Evolutionary conservation across 139 green algal genomes (phyloP).

Genomic region (Chlorella sp.): DNA sequence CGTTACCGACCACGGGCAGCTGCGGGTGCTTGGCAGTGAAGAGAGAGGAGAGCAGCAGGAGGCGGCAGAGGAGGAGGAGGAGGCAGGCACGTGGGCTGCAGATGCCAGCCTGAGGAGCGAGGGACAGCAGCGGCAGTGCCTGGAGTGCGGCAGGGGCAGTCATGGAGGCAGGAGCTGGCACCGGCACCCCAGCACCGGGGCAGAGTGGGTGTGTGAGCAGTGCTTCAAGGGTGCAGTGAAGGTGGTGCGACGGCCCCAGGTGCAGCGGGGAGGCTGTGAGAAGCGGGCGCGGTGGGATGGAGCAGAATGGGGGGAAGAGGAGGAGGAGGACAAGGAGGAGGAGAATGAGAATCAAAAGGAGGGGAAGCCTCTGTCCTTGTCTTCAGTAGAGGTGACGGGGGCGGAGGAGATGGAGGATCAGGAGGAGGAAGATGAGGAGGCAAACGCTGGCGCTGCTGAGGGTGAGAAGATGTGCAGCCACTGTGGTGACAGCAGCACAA

Average conservation of each 20-base stretch:
- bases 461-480: not conserved
- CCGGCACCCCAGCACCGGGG: too few relatives aligned
- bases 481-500: not conserved
- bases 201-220: not conserved
- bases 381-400: too few relatives aligned
- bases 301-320: not conserved
- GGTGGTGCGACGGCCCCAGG: not conserved
- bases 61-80: not conserved
- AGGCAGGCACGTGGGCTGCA: not conserved
- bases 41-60: not conserved
- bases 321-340: not conserved
- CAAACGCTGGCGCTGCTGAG: not conserved
- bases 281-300: not conserved
- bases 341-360: too few relatives aligned
- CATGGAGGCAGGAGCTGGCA: too few relatives aligned
- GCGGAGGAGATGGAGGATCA: not conserved
- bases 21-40: not conserved
- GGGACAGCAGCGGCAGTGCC: not conserved
- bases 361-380: too few relatives aligned
- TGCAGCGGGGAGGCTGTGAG: not conserved
- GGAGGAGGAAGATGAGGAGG: not conserved
- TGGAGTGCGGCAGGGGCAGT: too few relatives aligned
- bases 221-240: not conserved
- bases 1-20: not conserved
- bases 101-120: not conserved